Percentiles rank a stretch among this genome's conserved stretches.
Conservation (phyloP, 2,329 filamentous ascomycete genomes). For the Aplosporella prunicola region DNA sequence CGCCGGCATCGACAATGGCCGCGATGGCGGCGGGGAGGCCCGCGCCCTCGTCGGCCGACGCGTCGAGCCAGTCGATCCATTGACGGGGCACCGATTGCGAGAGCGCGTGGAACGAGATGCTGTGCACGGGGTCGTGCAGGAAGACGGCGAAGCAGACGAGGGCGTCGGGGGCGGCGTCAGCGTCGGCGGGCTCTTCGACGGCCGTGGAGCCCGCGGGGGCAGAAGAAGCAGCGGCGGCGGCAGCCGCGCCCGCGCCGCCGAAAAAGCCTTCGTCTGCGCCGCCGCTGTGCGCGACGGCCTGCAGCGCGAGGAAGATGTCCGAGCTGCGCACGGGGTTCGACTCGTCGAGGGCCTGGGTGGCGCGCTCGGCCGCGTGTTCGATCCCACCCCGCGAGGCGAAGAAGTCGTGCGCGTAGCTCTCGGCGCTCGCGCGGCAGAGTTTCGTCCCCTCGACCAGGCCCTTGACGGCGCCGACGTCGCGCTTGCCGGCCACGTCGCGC, state of each 20-base stretch:
- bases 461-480: slow-evolving; percentile 70
- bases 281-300: slow-evolving; percentile 63
- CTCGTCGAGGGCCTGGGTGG: slow-evolving; percentile 69
- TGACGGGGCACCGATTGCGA: slow-evolving; percentile 74
- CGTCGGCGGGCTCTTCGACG: slow-evolving; percentile 45
- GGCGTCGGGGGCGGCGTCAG: slow-evolving; percentile 55
- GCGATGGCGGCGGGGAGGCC: slow-evolving; percentile 70
- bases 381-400: slow-evolving; percentile 70
- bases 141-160: slow-evolving; percentile 67
- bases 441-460: slow-evolving; percentile 83
- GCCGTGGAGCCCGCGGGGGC: slow-evolving; percentile 38
- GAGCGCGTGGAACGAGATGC: slow-evolving; percentile 74
- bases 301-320: slow-evolving; percentile 91
- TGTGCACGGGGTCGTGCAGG: slow-evolving; percentile 80
- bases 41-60: slow-evolving; percentile 26
- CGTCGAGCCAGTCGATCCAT: slow-evolving; percentile 88
- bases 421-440: slow-evolving; percentile 78
- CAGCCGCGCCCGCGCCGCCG: too few relatives aligned
- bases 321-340: slow-evolving; percentile 84
- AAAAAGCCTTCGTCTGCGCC: slow-evolving; percentile 60
- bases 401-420: slow-evolving; percentile 79
- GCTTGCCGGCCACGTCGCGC: slow-evolving; percentile 59
- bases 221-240: too few relatives aligned
- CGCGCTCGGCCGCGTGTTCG: slow-evolving; percentile 68
- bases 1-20: slow-evolving; percentile 65